These are phyloP conservation scores for Suillus fuscotomentosus DNA, from an alignment of 768 basidiomycete species.

Conservation along the genomic window DNA sequence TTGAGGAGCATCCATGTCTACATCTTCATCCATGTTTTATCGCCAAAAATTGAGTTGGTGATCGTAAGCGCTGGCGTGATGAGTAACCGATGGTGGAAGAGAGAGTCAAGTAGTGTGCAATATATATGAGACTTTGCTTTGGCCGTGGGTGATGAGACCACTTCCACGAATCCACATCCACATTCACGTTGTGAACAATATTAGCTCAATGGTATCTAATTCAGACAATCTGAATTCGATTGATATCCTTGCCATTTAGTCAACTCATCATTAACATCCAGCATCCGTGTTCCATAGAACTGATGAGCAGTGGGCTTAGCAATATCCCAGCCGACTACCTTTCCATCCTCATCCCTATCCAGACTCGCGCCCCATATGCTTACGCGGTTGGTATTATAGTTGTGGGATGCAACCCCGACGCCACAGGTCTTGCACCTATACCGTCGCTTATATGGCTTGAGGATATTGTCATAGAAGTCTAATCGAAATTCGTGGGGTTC, in stretches of 20 bases:
- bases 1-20: conserved; percentile 78
- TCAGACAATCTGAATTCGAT: conserved; percentile 38
- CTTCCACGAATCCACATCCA: neutral
- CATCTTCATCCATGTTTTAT: conserved; percentile 38
- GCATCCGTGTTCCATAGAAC: conserved; percentile 62
- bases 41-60: neutral
- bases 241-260: conserved; percentile 71
- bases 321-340: conserved; percentile 49
- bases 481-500: conserved; percentile 34
- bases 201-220: conserved; percentile 7
- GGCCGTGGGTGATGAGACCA: neutral
- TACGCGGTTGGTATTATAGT: conserved; percentile 45
- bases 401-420: conserved; percentile 48
- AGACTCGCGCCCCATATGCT: conserved; percentile 61
- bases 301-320: conserved; percentile 61
- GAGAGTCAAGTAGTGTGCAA: neutral
- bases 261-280: conserved; percentile 55
- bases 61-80: neutral
- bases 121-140: neutral
- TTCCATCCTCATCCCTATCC: conserved; percentile 49
- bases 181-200: neutral
- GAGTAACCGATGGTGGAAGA: neutral
- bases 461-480: conserved; percentile 46
- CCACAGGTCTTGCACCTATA: conserved; percentile 66
- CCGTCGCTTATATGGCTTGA: conserved; percentile 59